Conservation (phyloP, 2,329 filamentous ascomycete genomes). For the Didymella sp. region DNA sequence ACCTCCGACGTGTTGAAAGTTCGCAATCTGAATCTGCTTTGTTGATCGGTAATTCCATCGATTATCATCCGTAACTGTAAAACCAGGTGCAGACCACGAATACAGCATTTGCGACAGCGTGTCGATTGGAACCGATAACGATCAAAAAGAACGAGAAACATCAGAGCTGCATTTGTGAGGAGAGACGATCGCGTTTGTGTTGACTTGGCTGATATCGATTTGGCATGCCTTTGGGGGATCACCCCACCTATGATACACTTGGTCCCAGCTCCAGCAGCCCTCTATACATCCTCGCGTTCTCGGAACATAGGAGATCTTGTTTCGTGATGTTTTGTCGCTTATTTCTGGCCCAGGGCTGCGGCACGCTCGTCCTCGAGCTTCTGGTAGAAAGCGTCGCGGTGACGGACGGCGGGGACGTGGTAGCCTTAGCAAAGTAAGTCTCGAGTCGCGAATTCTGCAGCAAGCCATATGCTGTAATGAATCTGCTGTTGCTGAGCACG, state of each 20-base stretch:
- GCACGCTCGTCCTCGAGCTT: slow-evolving; percentile 69
- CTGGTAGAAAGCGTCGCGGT: slow-evolving; percentile 68
- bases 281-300: slow-evolving; percentile 35
- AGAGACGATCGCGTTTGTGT: slow-evolving; percentile 7
- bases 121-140: no score
- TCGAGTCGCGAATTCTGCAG: background rate
- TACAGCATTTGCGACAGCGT: background rate
- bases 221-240: slow-evolving; percentile 33
- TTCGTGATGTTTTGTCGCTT: slow-evolving; percentile 24
- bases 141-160: background rate
- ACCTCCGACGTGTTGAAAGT: no score
- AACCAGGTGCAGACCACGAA: background rate
- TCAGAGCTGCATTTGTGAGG: background rate
- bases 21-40: no score
- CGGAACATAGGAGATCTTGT: slow-evolving; percentile 39
- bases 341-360: slow-evolving; percentile 51
- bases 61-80: background rate
- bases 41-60: background rate
- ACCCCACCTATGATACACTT: slow-evolving; percentile 44
- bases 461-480: background rate
- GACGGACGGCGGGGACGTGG: slow-evolving; percentile 69
- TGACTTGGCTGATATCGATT: slow-evolving; percentile 30
- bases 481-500: slow-evolving; percentile 38
- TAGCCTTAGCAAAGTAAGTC: slow-evolving; percentile 57
- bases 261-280: slow-evolving; percentile 31